Percentiles rank a stretch among this genome's conserved stretches.
These are phyloP conservation scores for Elsinoe batatas DNA, from an alignment of 2,329 filamentous ascomycete species.

Conservation along the genomic window DNA sequence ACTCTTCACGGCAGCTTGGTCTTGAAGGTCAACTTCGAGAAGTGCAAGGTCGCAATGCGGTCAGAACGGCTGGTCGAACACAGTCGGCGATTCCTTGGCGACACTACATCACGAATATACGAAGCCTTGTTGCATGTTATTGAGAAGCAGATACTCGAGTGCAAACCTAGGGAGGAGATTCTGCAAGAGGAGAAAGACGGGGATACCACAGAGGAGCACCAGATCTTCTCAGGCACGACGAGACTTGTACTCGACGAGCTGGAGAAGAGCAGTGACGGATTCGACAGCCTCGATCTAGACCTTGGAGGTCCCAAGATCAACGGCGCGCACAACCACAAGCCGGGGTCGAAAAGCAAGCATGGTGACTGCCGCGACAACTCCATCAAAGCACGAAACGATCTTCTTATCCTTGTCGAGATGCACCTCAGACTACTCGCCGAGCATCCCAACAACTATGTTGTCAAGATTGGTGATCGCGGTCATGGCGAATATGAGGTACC, in stretches of 20 bases:
- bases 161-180: slow-evolving; percentile 46
- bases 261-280: not conserved
- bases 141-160: slow-evolving; percentile 58
- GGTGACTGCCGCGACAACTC: slow-evolving; percentile 18
- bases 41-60: slow-evolving; percentile 71
- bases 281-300: slow-evolving; percentile 20
- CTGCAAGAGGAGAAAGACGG: slow-evolving; percentile 37
- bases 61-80: slow-evolving; percentile 68
- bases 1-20: slow-evolving; percentile 56
- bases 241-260: slow-evolving; percentile 18
- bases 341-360: slow-evolving; percentile 12
- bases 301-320: slow-evolving; percentile 24
- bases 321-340: slow-evolving; percentile 14
- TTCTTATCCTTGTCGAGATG: slow-evolving; percentile 54
- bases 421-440: slow-evolving; percentile 65
- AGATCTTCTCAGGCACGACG: slow-evolving; percentile 31
- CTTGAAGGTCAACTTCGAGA: slow-evolving; percentile 74
- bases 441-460: slow-evolving; percentile 58
- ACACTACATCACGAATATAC: slow-evolving; percentile 69
- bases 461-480: slow-evolving; percentile 53
- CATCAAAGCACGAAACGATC: slow-evolving; percentile 29
- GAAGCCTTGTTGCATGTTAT: slow-evolving; percentile 59
- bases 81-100: slow-evolving; percentile 59
- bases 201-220: slow-evolving; percentile 26
- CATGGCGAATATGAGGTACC: slow-evolving; percentile 74